phyloP scores from a whole-genome alignment of 2,329 filamentous ascomycete genomes.

The Phyllosticta citrichinensis region DNA sequence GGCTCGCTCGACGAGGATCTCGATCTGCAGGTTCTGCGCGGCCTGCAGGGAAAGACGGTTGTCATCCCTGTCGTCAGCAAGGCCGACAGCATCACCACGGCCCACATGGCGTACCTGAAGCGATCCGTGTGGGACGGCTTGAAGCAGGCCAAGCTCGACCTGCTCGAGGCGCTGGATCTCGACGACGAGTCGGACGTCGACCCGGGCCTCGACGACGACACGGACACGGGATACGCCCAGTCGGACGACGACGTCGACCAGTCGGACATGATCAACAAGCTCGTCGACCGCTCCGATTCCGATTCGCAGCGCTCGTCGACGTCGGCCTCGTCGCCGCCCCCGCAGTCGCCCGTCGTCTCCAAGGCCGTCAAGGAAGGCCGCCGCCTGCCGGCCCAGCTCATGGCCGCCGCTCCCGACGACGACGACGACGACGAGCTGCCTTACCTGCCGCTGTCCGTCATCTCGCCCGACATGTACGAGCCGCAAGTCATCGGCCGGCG shows the following conservation, averaged over 20 bases:
- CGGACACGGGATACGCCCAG: constrained; percentile 20
- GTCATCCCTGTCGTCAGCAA: constrained; percentile 95
- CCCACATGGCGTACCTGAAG: constrained; percentile 88
- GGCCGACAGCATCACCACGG: constrained; percentile 90
- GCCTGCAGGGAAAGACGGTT: constrained; percentile 84
- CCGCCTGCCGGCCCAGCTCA: constrained; percentile 27
- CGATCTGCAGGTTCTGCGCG: constrained; percentile 80
- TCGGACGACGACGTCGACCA: constrained; percentile 21
- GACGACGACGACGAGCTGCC: constrained; percentile 38
- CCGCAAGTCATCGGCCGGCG: constrained; percentile 68
- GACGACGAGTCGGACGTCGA: constrained; percentile 42
- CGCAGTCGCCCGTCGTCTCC: constrained; percentile 24
- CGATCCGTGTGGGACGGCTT: constrained; percentile 82
- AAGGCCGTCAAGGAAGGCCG: constrained; percentile 24
- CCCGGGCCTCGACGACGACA: constrained; percentile 41
- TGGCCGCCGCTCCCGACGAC: constrained; percentile 18
- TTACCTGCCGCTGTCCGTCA: constrained; percentile 79
- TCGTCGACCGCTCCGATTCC: constrained; percentile 28
- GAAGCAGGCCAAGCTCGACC: constrained; percentile 77
- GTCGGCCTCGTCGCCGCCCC: constrained; percentile 23
- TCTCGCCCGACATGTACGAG: constrained; percentile 89
- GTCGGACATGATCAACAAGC: constrained; percentile 27
- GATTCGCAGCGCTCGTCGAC: constrained; percentile 23
- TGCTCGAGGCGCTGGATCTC: constrained; percentile 71
- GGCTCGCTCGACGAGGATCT: constrained; percentile 78